Base-by-base conservation (phyloP, 169 alveolate genomes). In the Cytauxzoon felis region DNA sequence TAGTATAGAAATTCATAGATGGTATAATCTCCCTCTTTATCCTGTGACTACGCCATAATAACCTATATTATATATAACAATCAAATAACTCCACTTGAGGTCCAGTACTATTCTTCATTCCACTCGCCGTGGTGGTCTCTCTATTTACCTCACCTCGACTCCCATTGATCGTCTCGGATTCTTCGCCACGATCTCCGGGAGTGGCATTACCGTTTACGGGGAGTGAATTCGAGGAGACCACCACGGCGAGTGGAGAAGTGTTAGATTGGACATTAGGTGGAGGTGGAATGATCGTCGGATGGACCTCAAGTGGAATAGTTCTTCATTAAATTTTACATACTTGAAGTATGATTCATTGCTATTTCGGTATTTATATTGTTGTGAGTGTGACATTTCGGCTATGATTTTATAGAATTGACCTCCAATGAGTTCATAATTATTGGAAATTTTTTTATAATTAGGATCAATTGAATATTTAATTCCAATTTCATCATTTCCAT, bases 301-400 rank as follows among this genome's bases (percentile, higher is more conserved):
- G 50, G 59, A 50, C 93, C 93, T 84, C 52, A 78, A 48, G 11
- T 84, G 60, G 53, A 80, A 58, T 42, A 49, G 56, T 41, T 87
- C 71, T 18, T 52, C 26, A 5, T 48, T 34, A 65, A 9, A 18
- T 0, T 51, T 5, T 30, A 36, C 79, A 30, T 43, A 49, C 87
- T 66, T 62, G 23, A 63, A 3, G 1, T 36, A 59, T 8, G 87
- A 69, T 7, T 78, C 79, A 47, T 81, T 88, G 13, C 88, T 87
- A 38, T 83, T 52, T 9, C 58, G 53, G 82, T 63, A 87, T 38
- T 88, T 87, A 50, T 87, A 66, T 67, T 88, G 93, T 45, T 88
- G 79, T 24, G 94, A 72, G 65, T 91, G 95, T 67, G 90, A 84
- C 69, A 90, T 57, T 52, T 89, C 95, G 16, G 90, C 64, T 49